Base-by-base conservation (phyloP, 805 yeast genomes). In the Hanseniaspora occidentalis region DNA sequence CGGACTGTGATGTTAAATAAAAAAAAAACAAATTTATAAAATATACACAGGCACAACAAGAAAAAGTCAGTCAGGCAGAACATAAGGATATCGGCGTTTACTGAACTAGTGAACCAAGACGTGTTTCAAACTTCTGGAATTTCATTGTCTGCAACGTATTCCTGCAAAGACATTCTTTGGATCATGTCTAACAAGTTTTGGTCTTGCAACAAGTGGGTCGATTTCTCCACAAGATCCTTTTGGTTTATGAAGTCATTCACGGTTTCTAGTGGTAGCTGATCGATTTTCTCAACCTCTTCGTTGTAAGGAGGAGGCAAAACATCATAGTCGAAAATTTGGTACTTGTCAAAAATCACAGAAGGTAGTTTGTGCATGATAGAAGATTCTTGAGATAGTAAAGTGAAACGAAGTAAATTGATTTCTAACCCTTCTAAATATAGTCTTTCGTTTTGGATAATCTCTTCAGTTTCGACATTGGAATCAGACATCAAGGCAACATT, bases 331-430 rank as follows among this genome's bases (percentile, higher is more conserved):
- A 64, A 75, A 13, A 77, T 67, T 41, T 79, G 79, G 41, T 77
- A 67, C 20, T 70, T 54, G 2, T 70, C 68, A 82, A 85, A 82
- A 19, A 79, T 66, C 2, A 58, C 49, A 20, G 66, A 51, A 1
- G 94, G 94, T 19, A 81, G 65, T 47, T 73, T 71, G 1, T 84
- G 83, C 81, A 82, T 75, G 1, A 79, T 69, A 33, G 74, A 69
- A 19, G 74, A 75, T 54, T 81, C 92, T 14, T 81, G 83, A 0
- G 86, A 77, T 33, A 82, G 57, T 24, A 82, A 67, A 2, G 77
- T 79, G 57, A 80, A 79, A 42, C 94, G 66, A 10, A 81, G 49
- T 43, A 83, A 62, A 50, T 79, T 81, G 4, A 60, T 51, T 1
- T 89, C 86, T 0, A 79, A 63, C 3, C 44, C 48, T 1, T 53